Percentiles rank a stretch among this genome's conserved stretches.
Evolutionary conservation across 2,329 filamentous ascomycete species (phyloP).

Genomic region (Neocatenulostroma microsporum): DNA sequence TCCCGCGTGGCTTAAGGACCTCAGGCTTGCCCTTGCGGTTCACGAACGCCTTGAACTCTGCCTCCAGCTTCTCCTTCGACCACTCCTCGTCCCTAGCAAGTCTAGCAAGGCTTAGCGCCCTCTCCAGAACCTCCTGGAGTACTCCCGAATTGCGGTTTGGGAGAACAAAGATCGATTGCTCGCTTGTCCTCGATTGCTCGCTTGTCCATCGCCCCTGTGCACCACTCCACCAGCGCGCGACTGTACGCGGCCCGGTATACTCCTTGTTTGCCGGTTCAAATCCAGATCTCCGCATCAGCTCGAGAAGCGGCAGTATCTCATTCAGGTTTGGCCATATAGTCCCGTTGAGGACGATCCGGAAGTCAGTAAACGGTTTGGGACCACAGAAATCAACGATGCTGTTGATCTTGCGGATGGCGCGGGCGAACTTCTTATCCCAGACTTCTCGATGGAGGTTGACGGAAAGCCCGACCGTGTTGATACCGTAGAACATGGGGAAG

Average conservation of each 20-base stretch:
- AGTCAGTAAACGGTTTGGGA: slow-evolving; percentile 2
- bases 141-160: too few species aligned
- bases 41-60: slow-evolving; percentile 5
- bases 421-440: too few species aligned
- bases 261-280: slow-evolving; percentile 10
- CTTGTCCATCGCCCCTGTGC: too few species aligned
- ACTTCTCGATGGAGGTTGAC: too few species aligned
- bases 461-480: too few species aligned
- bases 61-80: slow-evolving; percentile 7
- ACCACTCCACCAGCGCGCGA: too few species aligned
- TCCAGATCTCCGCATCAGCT: slow-evolving; percentile 10
- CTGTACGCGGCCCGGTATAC: too few species aligned
- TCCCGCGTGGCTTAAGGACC: too few species aligned
- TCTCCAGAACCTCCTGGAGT: slow-evolving; percentile 4
- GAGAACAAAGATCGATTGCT: too few species aligned
- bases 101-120: slow-evolving; percentile 6
- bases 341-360: slow-evolving; percentile 1
- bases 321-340: background rate
- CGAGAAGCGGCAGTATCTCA: slow-evolving; percentile 7
- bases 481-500: too few species aligned
- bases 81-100: slow-evolving; percentile 10
- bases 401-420: slow-evolving; percentile 4
- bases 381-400: slow-evolving; percentile 6
- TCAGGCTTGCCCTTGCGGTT: too few species aligned
- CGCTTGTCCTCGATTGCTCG: too few species aligned